Evolutionary conservation across 2,329 filamentous ascomycete genomes (phyloP).

Genomic region (Fusarium nurragi): DNA sequence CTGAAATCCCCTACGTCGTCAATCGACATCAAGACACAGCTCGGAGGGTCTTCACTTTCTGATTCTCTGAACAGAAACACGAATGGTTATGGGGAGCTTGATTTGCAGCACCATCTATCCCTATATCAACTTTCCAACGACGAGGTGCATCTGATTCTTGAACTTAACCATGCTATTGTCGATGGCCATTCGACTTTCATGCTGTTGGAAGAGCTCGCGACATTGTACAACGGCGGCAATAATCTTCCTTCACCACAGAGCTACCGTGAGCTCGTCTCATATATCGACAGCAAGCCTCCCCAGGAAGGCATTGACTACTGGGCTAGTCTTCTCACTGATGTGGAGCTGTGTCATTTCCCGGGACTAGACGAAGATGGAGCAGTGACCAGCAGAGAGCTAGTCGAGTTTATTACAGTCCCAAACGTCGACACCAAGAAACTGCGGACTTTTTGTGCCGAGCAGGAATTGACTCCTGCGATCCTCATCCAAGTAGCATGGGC

Average conservation of each 20-base stretch:
- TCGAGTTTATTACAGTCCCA: conserved; percentile 18
- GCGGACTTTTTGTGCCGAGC: conserved; percentile 50
- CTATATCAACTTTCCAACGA: conserved; percentile 13
- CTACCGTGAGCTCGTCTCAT: conserved; percentile 10
- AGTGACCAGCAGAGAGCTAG: neutral
- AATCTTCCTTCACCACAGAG: neutral
- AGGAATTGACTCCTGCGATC: conserved; percentile 58
- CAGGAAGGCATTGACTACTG: conserved; percentile 1
- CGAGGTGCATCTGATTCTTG: conserved; percentile 36
- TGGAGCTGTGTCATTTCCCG: conserved; percentile 27
- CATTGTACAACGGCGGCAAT: conserved; percentile 37
- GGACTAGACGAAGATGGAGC: neutral
- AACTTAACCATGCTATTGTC: conserved; percentile 48
- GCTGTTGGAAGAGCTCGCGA: conserved; percentile 44
- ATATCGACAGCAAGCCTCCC: neutral
- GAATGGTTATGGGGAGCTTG: neutral
- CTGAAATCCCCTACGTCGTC: neutral
- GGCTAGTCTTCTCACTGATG: neutral
- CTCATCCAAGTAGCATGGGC: conserved; percentile 63
- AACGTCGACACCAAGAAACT: conserved; percentile 22
- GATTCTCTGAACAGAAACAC: neutral
- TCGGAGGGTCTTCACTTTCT: neutral
- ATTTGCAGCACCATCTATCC: conserved; percentile 18
- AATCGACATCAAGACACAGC: neutral
- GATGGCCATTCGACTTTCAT: conserved; percentile 46